Conservation (phyloP, 176 grass and related monocot species). For the Panicum miliaceum region DNA sequence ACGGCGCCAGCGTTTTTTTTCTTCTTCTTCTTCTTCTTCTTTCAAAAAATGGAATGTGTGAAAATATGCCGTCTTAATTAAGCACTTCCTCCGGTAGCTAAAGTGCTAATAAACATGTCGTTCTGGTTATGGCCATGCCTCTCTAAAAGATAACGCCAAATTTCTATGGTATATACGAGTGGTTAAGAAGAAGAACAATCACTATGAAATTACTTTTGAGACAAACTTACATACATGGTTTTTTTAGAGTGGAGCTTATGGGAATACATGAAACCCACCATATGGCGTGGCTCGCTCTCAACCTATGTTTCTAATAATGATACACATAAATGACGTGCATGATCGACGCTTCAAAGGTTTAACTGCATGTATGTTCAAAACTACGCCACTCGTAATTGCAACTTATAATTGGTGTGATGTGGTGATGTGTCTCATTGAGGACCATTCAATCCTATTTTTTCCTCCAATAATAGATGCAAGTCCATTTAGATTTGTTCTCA, state of each 20-base stretch:
- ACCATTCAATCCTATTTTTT: background rate
- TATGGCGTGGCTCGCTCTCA: too few species aligned
- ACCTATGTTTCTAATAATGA: background rate
- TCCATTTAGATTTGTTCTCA: background rate
- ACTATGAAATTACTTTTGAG: background rate
- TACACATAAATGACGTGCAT: too few species aligned
- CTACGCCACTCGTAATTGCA: background rate
- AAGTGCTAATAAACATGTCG: background rate
- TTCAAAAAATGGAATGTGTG: background rate
- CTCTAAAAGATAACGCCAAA: background rate
- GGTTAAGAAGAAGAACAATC: too few species aligned
- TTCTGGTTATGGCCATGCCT: background rate
- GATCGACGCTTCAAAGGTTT: background rate
- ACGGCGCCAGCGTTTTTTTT: background rate
- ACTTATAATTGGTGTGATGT: background rate
- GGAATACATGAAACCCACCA: too few species aligned
- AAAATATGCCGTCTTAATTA: background rate
- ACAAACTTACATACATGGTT: background rate
- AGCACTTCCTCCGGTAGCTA: background rate
- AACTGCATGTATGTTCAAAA: background rate
- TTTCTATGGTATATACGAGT: too few species aligned
- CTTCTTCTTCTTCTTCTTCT: background rate
- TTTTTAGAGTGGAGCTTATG: too few species aligned
- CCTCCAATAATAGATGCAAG: background rate
- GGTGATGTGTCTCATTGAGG: background rate